phyloP scores from a whole-genome alignment of 2,329 filamentous ascomycete genomes.

The Sporothrix humicola region DNA sequence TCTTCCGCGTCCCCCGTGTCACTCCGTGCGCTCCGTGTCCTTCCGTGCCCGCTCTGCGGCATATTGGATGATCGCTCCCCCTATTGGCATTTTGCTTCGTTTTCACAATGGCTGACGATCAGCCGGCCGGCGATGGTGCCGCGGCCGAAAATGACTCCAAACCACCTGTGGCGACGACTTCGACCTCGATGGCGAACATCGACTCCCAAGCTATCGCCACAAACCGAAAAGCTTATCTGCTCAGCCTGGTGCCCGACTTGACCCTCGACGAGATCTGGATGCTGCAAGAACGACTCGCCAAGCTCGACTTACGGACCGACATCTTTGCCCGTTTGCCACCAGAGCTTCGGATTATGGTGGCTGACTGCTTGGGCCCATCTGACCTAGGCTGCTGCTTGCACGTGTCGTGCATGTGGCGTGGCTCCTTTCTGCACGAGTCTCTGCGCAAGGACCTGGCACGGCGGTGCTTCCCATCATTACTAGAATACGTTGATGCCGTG shows the following conservation, averaged over 20 bases:
- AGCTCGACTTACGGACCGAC: constrained; percentile 37
- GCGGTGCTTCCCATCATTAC: constrained; percentile 35
- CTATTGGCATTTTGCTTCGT: background rate
- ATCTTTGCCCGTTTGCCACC: constrained; percentile 35
- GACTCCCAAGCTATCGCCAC: background rate
- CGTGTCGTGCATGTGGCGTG: constrained; percentile 37
- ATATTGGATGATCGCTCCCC: background rate
- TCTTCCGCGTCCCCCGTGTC: background rate
- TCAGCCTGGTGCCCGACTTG: constrained; percentile 29
- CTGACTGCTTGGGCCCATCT: constrained; percentile 31
- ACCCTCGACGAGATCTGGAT: constrained; percentile 38
- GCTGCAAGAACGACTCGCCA: constrained; percentile 32
- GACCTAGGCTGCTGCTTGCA: constrained; percentile 37
- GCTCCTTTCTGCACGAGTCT: constrained; percentile 26
- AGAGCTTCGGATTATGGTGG: constrained; percentile 38
- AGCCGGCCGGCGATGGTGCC: background rate
- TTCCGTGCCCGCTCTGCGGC: background rate
- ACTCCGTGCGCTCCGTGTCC: background rate
- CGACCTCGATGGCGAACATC: background rate
- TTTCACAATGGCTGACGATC: constrained; percentile 25
- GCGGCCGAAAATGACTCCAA: constrained; percentile 1
- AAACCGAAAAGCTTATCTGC: constrained; percentile 33
- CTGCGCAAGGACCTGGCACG: constrained; percentile 25
- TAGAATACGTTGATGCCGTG: constrained; percentile 32
- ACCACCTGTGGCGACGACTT: background rate